These are phyloP conservation scores for Fusarium siculi DNA, from an alignment of 2,329 filamentous ascomycete species.

Conservation along the genomic window DNA sequence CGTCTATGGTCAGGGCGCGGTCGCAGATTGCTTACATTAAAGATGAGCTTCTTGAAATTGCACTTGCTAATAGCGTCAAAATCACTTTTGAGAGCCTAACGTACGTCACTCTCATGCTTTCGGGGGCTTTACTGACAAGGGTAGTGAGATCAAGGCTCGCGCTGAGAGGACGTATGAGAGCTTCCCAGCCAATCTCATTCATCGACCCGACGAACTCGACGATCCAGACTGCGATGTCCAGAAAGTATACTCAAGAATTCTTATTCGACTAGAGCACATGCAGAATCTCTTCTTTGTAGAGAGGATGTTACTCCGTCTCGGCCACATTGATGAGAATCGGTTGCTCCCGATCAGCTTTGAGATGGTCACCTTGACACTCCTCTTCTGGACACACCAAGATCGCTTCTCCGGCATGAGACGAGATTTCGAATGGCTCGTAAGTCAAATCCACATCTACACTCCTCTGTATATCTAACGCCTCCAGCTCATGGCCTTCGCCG, in stretches of 20 bases:
- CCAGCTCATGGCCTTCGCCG: slow-evolving; percentile 61
- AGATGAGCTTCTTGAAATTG: slow-evolving; percentile 69
- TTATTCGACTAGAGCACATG: slow-evolving; percentile 61
- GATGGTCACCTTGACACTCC: slow-evolving; percentile 58
- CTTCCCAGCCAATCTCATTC: slow-evolving; percentile 53
- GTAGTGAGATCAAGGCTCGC: slow-evolving; percentile 51
- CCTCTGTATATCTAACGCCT: not conserved
- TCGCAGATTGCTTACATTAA: slow-evolving; percentile 60
- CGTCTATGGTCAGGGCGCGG: slow-evolving; percentile 59
- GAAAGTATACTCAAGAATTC: slow-evolving; percentile 55
- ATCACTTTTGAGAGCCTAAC: slow-evolving; percentile 30
- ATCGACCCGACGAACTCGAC: slow-evolving; percentile 52
- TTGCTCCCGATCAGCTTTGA: slow-evolving; percentile 59
- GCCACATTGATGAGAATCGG: slow-evolving; percentile 51
- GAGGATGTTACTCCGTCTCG: slow-evolving; percentile 61
- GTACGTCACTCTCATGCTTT: not conserved
- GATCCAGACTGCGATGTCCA: slow-evolving; percentile 44
- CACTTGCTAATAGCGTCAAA: slow-evolving; percentile 51
- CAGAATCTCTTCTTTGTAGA: slow-evolving; percentile 70
- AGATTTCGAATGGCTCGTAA: slow-evolving; percentile 62
- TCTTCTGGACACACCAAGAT: slow-evolving; percentile 62
- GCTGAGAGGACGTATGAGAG: slow-evolving; percentile 48
- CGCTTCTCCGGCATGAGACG: slow-evolving; percentile 53
- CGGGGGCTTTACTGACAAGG: not conserved
- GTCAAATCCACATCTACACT: not conserved